phyloP scores from a whole-genome alignment of 129 eudicot genomes.

The Flaveria bidentis region DNA sequence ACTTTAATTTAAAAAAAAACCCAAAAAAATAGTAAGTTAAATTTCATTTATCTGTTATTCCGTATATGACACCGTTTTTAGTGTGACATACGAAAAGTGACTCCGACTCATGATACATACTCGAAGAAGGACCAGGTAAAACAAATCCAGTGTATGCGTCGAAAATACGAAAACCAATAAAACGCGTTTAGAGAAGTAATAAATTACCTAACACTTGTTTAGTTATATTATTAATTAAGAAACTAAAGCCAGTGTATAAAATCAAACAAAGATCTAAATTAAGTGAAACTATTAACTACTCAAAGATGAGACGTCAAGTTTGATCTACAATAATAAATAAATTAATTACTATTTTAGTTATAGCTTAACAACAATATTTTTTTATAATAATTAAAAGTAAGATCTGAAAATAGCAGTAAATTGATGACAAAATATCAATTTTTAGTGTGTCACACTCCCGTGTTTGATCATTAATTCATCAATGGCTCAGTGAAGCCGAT shows the following conservation, averaged over 20 bases:
- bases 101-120: too few species aligned
- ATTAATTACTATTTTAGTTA: background rate
- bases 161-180: too few species aligned
- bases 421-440: slow-evolving; percentile 14
- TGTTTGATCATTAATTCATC: slow-evolving; percentile 30
- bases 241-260: too few species aligned
- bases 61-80: background rate
- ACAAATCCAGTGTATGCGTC: too few species aligned
- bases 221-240: too few species aligned
- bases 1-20: background rate
- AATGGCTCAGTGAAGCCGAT: slow-evolving; percentile 29
- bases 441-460: slow-evolving; percentile 29
- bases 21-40: background rate
- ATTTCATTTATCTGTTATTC: background rate
- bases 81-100: too few species aligned
- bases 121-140: too few species aligned
- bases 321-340: background rate
- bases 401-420: background rate
- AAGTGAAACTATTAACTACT: background rate
- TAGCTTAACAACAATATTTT: too few species aligned
- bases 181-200: too few species aligned
- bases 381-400: background rate
- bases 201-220: too few species aligned
- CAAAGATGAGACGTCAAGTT: background rate
- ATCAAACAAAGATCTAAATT: background rate